Base-by-base conservation (phyloP, 192 early-diverging fungal genomes). In the Coemansia javaensis region DNA sequence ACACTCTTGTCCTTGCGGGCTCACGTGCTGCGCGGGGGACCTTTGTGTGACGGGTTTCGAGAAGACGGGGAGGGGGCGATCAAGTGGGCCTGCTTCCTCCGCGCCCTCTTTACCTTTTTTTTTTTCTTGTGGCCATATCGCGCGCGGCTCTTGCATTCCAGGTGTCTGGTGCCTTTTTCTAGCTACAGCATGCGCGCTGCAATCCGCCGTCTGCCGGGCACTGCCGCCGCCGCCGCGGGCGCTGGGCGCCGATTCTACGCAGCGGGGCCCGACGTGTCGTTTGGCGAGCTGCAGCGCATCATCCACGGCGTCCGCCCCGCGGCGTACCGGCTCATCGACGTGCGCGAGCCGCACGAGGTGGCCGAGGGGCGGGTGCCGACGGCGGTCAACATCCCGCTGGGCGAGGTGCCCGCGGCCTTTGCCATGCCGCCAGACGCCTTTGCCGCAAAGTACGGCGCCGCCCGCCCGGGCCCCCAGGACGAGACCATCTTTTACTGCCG, bases 401-500 rank as follows among this genome's bases (percentile, higher is more conserved):
- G 81, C 56, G 79, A 69, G 33, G 74, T 79, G 20, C 61, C 73
- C 20, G 59, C 64, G 13, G 74, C 74, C 18, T 73, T 79, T 40
- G 56, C 57, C 7, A 55, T 76, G 46, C 41, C 56, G 12, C 22
- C 62, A 8, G 47, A 60, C 11, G 48, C 56, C 9, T 80, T 80
- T 42, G 67, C 66, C 44, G 53, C 53, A 2, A 58, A 74, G 55
- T 80, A 77, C 56, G 78, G 85, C 16, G 79, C 84, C 44, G 72
- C 79, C 21, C 81, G 84, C 55, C 82, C 82, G 10, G 56, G 60
- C 0, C 61, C 57, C 23, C 52, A 73, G 16, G 66, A 77, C 24
- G 69, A 79, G 39, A 60, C 82, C 13, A 78, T 87, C 41, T 79
- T 85, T 44, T 87, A 87, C 55, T 87, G 85, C 63, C 74, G 79